Percentiles rank a stretch among this genome's conserved stretches.
Evolutionary conservation across 257 asterid genomes (phyloP).

Genomic region (Solanum ahanhuiri): DNA sequence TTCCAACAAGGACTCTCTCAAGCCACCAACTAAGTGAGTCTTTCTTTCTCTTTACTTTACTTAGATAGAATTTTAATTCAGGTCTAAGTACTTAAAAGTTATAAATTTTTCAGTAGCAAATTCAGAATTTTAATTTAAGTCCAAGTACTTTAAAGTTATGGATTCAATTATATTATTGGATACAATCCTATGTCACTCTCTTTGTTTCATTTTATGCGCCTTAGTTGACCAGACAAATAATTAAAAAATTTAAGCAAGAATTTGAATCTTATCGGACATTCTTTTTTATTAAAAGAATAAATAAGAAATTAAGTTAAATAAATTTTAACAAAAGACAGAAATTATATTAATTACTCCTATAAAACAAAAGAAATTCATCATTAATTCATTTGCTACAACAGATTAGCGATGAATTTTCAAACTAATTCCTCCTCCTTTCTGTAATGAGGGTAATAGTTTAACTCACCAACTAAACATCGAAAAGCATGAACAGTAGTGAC

Average conservation of each 20-base stretch:
- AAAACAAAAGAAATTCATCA: background rate
- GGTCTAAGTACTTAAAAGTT: background rate
- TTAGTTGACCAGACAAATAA: background rate
- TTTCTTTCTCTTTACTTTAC: background rate
- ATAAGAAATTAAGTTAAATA: background rate
- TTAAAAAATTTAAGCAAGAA: background rate
- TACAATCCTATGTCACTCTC: too few species aligned
- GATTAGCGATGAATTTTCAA: background rate
- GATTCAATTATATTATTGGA: background rate
- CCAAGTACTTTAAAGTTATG: background rate
- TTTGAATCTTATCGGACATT: background rate
- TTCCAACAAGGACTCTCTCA: conserved; percentile 14
- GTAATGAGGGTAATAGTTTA: background rate
- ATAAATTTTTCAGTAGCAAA: background rate
- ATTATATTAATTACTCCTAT: background rate
- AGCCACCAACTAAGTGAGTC: conserved; percentile 43
- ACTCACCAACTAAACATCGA: background rate
- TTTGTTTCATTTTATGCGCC: background rate
- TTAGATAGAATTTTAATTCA: background rate
- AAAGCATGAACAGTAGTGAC: background rate
- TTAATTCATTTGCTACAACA: background rate
- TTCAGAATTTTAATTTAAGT: background rate
- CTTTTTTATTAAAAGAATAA: background rate
- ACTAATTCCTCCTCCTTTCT: background rate
- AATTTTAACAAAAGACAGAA: background rate